A percentile compares a stretch with the other conserved stretches of the same genome.
phyloP scores from a whole-genome alignment of 1,284 basidiomycete species.

The Apiotrichum laibachii region DNA sequence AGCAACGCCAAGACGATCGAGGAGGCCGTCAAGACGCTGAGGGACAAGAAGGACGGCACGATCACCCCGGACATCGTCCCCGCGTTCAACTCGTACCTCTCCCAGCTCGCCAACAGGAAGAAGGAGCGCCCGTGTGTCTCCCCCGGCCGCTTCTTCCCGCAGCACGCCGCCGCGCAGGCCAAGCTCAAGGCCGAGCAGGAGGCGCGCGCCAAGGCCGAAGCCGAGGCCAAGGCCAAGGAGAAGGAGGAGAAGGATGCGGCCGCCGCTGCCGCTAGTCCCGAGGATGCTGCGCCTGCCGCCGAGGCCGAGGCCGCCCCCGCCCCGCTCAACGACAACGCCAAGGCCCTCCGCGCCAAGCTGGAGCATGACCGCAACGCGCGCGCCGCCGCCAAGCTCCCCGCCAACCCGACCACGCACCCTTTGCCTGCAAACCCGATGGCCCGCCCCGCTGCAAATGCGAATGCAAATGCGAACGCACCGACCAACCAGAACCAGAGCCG shows the following conservation, averaged over 20 bases:
- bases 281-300: too few species aligned
- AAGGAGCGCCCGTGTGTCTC: conserved; percentile 31
- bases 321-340: conserved; percentile 18
- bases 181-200: conserved; percentile 2
- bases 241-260: background rate
- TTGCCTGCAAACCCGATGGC: conserved; percentile 6
- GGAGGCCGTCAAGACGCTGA: conserved; percentile 63
- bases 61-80: conserved; percentile 38
- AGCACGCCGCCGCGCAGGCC: conserved; percentile 9
- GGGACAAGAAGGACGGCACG: conserved; percentile 60
- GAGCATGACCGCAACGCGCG: conserved; percentile 21
- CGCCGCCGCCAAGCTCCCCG: background rate
- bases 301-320: conserved; percentile 6
- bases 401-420: conserved; percentile 6
- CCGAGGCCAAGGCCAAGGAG: conserved; percentile 1
- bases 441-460: background rate
- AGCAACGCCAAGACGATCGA: conserved; percentile 59
- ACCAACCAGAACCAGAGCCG: too few species aligned
- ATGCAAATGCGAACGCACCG: background rate
- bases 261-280: too few species aligned
- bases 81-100: conserved; percentile 33
- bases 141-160: conserved; percentile 14
- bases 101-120: conserved; percentile 30
- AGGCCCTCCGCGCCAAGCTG: conserved; percentile 32
- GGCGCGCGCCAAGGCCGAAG: conserved; percentile 6